Evolutionary conservation across 2,329 filamentous ascomycete genomes (phyloP).

Genomic region (Teratosphaeriaceae sp.): DNA sequence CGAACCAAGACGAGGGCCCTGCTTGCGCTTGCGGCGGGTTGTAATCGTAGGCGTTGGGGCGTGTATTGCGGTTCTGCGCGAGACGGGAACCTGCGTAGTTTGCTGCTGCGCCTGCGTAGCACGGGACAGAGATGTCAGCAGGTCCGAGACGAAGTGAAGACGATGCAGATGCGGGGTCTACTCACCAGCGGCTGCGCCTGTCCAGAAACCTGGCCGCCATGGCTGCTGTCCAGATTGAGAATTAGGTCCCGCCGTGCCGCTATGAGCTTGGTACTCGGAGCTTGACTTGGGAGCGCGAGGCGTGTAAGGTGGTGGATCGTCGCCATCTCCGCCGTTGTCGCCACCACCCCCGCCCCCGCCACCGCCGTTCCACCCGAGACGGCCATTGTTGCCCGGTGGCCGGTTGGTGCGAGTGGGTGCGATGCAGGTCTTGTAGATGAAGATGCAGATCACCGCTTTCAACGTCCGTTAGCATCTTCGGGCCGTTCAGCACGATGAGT

Average conservation of each 20-base stretch:
- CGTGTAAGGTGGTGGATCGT: constrained; percentile 46
- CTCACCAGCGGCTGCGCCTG: constrained; percentile 55
- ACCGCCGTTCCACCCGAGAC: constrained; percentile 28
- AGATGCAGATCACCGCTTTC: constrained; percentile 22
- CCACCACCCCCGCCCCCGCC: constrained; percentile 38
- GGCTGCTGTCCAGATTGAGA: constrained; percentile 21
- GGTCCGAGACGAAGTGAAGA: too few relatives aligned
- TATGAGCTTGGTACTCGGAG: constrained; percentile 8
- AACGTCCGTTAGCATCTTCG: constrained; percentile 2
- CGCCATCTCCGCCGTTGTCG: constrained; percentile 40
- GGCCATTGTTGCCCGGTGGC: constrained; percentile 5
- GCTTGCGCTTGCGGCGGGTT: constrained; percentile 19
- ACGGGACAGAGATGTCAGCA: too few relatives aligned
- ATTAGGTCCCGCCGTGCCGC: background rate
- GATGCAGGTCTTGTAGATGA: constrained; percentile 26
- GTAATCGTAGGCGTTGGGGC: background rate
- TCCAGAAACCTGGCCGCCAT: constrained; percentile 72
- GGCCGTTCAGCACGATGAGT: background rate
- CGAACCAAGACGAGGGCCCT: constrained; percentile 27
- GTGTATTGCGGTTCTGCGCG: constrained; percentile 4
- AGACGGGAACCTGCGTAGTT: constrained; percentile 20
- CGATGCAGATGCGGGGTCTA: too few relatives aligned
- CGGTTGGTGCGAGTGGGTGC: constrained; percentile 10
- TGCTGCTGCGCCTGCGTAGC: constrained; percentile 8
- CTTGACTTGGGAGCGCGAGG: constrained; percentile 18